Base-by-base conservation (phyloP, 140 eudicot species). In the Erigeron philadelphicus region DNA sequence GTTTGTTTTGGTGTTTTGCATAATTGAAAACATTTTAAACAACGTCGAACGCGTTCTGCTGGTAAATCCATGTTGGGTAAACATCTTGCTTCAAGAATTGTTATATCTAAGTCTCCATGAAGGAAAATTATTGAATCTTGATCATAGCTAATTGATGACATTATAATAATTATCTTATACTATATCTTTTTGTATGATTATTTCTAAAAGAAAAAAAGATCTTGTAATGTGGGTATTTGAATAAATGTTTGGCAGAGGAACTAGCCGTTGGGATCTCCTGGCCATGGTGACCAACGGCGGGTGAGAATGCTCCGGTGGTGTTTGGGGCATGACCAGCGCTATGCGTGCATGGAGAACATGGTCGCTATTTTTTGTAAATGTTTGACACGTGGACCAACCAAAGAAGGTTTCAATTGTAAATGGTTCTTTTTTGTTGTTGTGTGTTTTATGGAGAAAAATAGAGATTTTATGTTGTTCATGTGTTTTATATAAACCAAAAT, bases 71-170 rank as follows among this genome's bases (percentile, higher is more conserved):
- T 75, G 52, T 75, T 67, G 15, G 79, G 75, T 10, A 75, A 31
- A 16, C 68, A 67, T 0, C 78, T 53, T 19, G 72, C 78, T 74
- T 74, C 72, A 43, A 74, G 65, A 21, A 74, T 74, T 61, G 53
- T 64, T 15, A 74, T 40, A 66, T 75, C 79, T 48, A 75, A 50
- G 60, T 67, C 74, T 13, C 74, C 79, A 46, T 75, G 79, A 17
- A 75, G 79, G 13, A 45, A 75, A 13, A 73, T 12, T 7, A 17
- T 42, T 7, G 52, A 31, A 65, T 54, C 67, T 21, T 66, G 25
- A 47, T 47, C 61, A 10, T 4, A 15, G 17, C 6, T 38, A 21
- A 21, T 21, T 10, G 62, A 5, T 52, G 58, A 52, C 72, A 38
- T 68, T 64, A 46, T 62, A 17, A 68, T 52, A 15, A 13, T n/a